These are phyloP conservation scores for Raffaelea deltoideospora DNA, from an alignment of 2,329 filamentous ascomycete species.

Conservation along the genomic window DNA sequence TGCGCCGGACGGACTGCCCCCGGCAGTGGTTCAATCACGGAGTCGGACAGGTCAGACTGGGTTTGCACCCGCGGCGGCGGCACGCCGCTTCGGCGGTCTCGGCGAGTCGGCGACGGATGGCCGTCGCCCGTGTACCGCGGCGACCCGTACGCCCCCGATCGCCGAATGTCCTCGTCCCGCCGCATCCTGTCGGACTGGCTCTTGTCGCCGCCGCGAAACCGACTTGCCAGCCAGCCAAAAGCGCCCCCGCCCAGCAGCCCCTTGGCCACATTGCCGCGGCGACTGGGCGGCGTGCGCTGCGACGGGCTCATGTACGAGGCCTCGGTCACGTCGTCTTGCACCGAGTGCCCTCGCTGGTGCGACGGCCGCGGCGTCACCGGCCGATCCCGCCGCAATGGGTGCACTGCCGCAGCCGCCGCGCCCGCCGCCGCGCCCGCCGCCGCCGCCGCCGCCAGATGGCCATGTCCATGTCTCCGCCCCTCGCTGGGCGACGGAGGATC, in stretches of 20 bases:
- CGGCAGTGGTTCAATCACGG: slow-evolving; percentile 22
- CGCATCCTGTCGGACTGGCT: slow-evolving; percentile 20
- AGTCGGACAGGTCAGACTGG: slow-evolving; percentile 16
- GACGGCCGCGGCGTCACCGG: slow-evolving; percentile 33
- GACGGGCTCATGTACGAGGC: slow-evolving; percentile 47
- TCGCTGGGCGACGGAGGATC: slow-evolving; percentile 29
- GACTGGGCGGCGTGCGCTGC: slow-evolving; percentile 30
- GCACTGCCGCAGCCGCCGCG: slow-evolving; percentile 12
- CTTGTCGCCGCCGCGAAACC: slow-evolving; percentile 39
- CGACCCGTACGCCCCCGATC: slow-evolving; percentile 47
- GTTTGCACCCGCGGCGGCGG: slow-evolving; percentile 7
- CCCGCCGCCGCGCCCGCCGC: slow-evolving; percentile 19
- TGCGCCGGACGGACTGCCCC: not conserved
- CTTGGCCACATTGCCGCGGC: slow-evolving; percentile 27
- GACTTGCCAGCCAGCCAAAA: slow-evolving; percentile 53
- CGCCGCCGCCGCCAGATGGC: not conserved
- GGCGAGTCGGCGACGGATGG: slow-evolving; percentile 32
- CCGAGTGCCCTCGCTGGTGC: slow-evolving; percentile 25
- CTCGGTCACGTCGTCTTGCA: slow-evolving; percentile 19
- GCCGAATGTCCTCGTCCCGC: slow-evolving; percentile 32
- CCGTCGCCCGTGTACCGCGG: slow-evolving; percentile 57
- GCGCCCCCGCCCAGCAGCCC: slow-evolving; percentile 46
- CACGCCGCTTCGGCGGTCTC: slow-evolving; percentile 15
- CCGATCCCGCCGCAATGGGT: slow-evolving; percentile 10
- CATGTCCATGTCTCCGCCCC: slow-evolving; percentile 16